Conservation (phyloP, 192 early-diverging fungal species). For the Jimgerdemannia flammicorona region DNA sequence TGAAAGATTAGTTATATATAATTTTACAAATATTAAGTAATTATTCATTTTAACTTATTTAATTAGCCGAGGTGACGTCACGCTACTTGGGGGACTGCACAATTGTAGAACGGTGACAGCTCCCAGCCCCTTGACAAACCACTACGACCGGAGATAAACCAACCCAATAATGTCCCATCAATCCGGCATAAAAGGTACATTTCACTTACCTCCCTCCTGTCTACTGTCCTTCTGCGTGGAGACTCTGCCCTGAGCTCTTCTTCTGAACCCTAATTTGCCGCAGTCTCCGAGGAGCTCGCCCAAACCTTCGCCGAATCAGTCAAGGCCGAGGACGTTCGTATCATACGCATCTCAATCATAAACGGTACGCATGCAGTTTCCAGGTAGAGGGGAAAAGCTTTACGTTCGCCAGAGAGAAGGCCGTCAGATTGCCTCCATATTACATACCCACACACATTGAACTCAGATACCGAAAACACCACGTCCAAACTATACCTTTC, state of each 20-base stretch:
- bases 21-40: no score
- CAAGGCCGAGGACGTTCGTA: conserved; percentile 23
- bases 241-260: background rate
- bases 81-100: no score
- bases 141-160: no score
- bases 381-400: no score
- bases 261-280: background rate
- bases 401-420: no score
- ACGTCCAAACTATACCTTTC: background rate
- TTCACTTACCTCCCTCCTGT: background rate
- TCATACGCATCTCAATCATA: conserved; percentile 43
- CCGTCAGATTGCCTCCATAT: background rate
- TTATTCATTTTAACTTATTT: no score
- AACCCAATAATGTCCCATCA: background rate
- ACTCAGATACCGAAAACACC: no score
- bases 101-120: no score
- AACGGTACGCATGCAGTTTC: conserved; percentile 29
- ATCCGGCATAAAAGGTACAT: background rate
- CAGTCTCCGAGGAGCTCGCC: conserved; percentile 48
- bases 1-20: no score
- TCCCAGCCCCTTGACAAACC: no score
- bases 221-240: background rate
- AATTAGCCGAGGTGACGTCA: no score
- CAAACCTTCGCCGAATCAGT: conserved; percentile 39
- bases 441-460: no score